Evolutionary conservation across 257 asterid genomes (phyloP), one percentile per base, ranked within the genome.

Genomic region (Craterostigma plantagineum): DNA sequence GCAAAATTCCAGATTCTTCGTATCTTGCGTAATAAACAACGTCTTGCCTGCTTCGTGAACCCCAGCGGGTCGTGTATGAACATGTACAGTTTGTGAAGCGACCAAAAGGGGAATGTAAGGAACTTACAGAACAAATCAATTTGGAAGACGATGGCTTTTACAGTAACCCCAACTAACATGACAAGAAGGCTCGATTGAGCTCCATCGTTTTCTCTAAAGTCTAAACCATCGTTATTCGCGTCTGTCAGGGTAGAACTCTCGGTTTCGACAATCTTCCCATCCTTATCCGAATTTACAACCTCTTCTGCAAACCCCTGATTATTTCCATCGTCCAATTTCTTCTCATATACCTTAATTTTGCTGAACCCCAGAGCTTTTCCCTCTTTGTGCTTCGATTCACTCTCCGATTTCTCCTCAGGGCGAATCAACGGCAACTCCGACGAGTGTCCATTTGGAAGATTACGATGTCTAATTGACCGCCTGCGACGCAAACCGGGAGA

Each of bases 41-140:
- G 53, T 57, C 59, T 62, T 38, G 53, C 65, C 52, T 53, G 46
- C 64, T 45, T 62, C 55, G 65, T 39, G 46, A 73, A 56, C 55
- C 74, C 62, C 35, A 75, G 67, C 0, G 99, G 99, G 60, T 90
- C 77, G 42, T 60, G 61, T 43, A 73, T 61, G 56, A 90, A 49
- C 81, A 72, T 65, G 65, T 63, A 75, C 30, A 62, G 16, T 60
- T 63, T 61, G 72, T 72, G 79, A 18, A 52, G 43, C 17, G 58
- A 45, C 69, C 72, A 56, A 35, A 77, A 37, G 4, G 91, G 93
- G 51, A 67, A 65, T 33, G 43, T 51, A 18, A 77, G 14, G 23
- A 57, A 6, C 23, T 56, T 59, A 44, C 83, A 43, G 27, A 71
- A 57, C 55, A 75, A 49, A 60, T 61, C 58, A 47, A 79, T 33